Conservation (phyloP, 768 basidiomycete genomes). For the Multifurca ochricompacta region DNA sequence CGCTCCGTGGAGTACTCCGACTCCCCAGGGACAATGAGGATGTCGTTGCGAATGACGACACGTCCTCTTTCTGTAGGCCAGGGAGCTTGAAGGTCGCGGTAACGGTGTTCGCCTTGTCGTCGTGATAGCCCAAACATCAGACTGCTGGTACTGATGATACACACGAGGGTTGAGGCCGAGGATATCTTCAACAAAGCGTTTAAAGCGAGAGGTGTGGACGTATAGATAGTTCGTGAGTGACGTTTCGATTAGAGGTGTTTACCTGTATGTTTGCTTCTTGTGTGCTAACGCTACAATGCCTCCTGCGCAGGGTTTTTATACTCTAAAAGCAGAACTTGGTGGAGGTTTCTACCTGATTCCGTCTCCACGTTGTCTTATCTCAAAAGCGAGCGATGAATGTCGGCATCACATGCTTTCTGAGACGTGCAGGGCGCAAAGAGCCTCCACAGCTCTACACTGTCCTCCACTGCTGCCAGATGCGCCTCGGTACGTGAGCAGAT, state of each 20-base stretch:
- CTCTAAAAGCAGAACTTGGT: neutral
- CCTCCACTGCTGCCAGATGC: too few species aligned
- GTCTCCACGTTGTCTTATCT: too few species aligned
- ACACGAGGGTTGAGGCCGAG: conserved; percentile 24
- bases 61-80: conserved; percentile 42
- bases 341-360: neutral
- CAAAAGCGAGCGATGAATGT: too few species aligned
- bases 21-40: conserved; percentile 47
- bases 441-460: too few species aligned
- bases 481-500: too few species aligned
- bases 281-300: too few species aligned
- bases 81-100: conserved; percentile 54
- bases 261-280: neutral
- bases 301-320: neutral
- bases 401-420: too few species aligned
- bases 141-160: conserved; percentile 11
- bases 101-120: conserved; percentile 38
- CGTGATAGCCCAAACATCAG: conserved; percentile 36
- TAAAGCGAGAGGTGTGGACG: conserved; percentile 32
- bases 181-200: conserved; percentile 38
- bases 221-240: conserved; percentile 33
- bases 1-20: conserved; percentile 28
- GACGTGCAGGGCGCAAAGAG: too few species aligned
- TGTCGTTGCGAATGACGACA: conserved; percentile 43
- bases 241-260: conserved; percentile 18